phyloP scores from a whole-genome alignment of 352 stramenopile species.

The Globisporangium echinulatum region DNA sequence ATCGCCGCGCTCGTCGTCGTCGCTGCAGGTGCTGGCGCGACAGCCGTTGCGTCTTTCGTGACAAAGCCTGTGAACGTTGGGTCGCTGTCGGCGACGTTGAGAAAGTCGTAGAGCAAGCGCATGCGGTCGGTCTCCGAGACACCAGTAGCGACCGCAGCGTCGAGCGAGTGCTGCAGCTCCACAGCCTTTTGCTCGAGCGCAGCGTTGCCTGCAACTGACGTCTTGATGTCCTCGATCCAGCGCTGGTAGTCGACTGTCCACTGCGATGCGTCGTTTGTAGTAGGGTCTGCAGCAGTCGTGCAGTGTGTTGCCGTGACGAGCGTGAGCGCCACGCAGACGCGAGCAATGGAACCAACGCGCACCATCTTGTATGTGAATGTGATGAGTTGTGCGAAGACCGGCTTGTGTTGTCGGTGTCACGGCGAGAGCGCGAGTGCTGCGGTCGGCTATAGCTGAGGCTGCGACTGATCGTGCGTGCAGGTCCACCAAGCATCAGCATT shows the following conservation, averaged over 20 bases:
- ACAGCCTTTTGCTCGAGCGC: slow-evolving; percentile 1
- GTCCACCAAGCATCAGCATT: no score
- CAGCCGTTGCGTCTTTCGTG: no score
- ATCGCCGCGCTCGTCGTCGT: no score
- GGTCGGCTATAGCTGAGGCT: no score
- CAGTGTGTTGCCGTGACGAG: background rate
- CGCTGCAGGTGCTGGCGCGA: no score
- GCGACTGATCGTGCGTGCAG: no score
- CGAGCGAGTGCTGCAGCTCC: slow-evolving; percentile 5
- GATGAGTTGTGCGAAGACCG: background rate
- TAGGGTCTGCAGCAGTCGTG: background rate
- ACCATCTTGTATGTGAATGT: background rate
- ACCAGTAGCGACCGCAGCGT: slow-evolving; percentile 5
- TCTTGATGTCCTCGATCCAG: slow-evolving; percentile 10
- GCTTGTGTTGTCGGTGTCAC: no score
- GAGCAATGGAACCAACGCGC: background rate
- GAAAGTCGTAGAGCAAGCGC: slow-evolving; percentile 10
- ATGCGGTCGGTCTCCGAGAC: slow-evolving; percentile 11
- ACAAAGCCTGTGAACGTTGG: slow-evolving; percentile 9
- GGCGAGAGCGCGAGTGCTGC: no score
- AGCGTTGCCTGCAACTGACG: slow-evolving; percentile 5
- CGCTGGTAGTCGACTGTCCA: slow-evolving; percentile 11
- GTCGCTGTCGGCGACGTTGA: slow-evolving; percentile 3
- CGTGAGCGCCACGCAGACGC: slow-evolving; percentile 4
- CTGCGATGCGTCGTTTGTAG: background rate